Evolutionary conservation across 2,329 filamentous ascomycete genomes (phyloP).

Genomic region (Botrytis sinoallii): DNA sequence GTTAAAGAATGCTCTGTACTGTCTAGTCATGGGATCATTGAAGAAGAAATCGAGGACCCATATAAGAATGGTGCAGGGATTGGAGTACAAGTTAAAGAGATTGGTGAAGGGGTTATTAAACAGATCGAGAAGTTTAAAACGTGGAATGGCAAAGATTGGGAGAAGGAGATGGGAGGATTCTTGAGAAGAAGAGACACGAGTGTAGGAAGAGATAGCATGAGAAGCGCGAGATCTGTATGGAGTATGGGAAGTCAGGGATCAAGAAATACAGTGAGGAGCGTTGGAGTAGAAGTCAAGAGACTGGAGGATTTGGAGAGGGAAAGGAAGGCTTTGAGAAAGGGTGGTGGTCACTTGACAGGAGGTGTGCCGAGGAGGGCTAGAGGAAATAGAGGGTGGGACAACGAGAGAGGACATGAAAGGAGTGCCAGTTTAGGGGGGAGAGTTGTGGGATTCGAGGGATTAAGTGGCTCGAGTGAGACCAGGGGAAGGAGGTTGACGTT

Average conservation of each 20-base stretch:
- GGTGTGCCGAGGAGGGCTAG: not conserved
- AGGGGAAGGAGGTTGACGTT: constrained; percentile 6
- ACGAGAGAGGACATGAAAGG: not conserved
- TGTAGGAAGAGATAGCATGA: constrained; percentile 14
- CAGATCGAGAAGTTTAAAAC: constrained; percentile 30
- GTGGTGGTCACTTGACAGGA: constrained; percentile 10
- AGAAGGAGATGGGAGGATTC: constrained; percentile 29
- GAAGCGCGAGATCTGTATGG: not conserved
- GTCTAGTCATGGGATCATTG: constrained; percentile 9
- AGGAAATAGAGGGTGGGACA: not conserved
- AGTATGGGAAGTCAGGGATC: not conserved
- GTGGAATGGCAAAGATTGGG: constrained; percentile 35
- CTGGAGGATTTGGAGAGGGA: constrained; percentile 21
- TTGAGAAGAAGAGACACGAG: constrained; percentile 10
- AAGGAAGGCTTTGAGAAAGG: constrained; percentile 3
- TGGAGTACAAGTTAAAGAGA: constrained; percentile 4
- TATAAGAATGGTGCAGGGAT: not conserved
- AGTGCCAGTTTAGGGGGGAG: not conserved
- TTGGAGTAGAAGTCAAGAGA: constrained; percentile 15
- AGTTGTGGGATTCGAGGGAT: not conserved
- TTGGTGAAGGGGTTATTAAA: constrained; percentile 4
- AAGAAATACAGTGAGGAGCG: constrained; percentile 4
- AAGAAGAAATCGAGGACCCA: not conserved
- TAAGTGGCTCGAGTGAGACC: not conserved
- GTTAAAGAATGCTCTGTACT: constrained; percentile 12